Evolutionary conservation across 75 land plant species (phyloP), one percentile per base, ranked within the genome.

Genomic region (Selaginella moellendorffii): DNA sequence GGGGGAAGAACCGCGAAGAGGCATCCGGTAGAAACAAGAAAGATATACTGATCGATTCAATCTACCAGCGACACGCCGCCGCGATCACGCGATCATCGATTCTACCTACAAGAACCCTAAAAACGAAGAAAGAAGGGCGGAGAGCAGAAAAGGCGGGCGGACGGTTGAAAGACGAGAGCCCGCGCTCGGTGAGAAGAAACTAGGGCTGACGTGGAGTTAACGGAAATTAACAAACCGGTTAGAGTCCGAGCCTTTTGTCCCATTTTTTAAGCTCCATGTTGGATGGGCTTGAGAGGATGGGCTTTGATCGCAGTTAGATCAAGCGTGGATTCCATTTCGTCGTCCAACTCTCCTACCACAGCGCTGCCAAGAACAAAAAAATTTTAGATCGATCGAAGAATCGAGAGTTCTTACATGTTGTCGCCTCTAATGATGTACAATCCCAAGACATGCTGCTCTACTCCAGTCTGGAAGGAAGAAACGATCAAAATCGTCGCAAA

Each of bases 351-450:
- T 25, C 97, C 97, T 26, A 92, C 86, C 68, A 92, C 80, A 62
- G 89, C 85, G 79, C 97, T 92, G 78, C 63, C 63, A 2, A 53
- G 56, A 24, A 58, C 18, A 36, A 36, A 31, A n/a, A 71, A 21
- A n/a, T 36, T 5, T 62, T 28, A 26, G 19, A 26, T 2, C 12
- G 30, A 19, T 2, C 5, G 30, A 18, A 62, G 8, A 10, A 62
- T 2, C 12, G 64, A 18, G n/a, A 62, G 72, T 29, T 31, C 76
- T 24, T 88, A 89, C 98, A 93, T 93, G 69, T 89, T 93, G 72
- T 93, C 98, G 51, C 98, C 98, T 62, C 98, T 75, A 17, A 93
- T 93, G 60, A 93, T 93, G 70, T 93, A 90, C 65, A 93, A 64
- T 5, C 98, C 98, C 74, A 93, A 71, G 8, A 88, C 98, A 69